Evolutionary conservation across 768 basidiomycete species (phyloP).

Genomic region (Lactifluus piperatus): DNA sequence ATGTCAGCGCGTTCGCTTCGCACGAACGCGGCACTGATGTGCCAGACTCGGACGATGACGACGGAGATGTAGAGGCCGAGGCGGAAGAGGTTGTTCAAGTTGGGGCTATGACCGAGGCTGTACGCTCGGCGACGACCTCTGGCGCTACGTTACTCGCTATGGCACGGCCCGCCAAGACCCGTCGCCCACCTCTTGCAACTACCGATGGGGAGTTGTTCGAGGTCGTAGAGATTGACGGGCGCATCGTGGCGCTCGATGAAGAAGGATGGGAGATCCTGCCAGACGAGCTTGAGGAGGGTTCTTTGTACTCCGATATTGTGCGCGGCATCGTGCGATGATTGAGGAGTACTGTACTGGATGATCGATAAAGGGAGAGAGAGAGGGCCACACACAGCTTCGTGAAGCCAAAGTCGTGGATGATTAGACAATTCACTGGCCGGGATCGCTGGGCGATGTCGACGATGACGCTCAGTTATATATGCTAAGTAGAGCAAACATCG

Average conservation of each 20-base stretch:
- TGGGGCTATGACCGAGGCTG: background rate
- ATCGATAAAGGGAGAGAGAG: background rate
- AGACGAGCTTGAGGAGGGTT: background rate
- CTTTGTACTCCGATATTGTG: conserved; percentile 14
- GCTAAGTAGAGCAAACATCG: conserved; percentile 8
- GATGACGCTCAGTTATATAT: background rate
- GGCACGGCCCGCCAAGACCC: conserved; percentile 8
- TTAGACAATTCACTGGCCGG: background rate
- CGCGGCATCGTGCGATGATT: conserved; percentile 1
- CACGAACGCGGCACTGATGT: background rate
- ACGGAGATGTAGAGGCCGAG: background rate
- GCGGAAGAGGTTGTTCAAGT: background rate
- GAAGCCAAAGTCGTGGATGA: background rate
- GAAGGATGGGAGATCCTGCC: conserved; percentile 16
- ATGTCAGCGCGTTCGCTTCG: background rate
- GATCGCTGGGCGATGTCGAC: conserved; percentile 13
- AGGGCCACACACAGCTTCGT: background rate
- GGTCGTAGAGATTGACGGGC: conserved; percentile 11
- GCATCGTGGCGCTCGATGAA: conserved; percentile 13
- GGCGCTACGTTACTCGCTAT: conserved; percentile 10
- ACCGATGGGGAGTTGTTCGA: conserved; percentile 15
- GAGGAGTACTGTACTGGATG: background rate
- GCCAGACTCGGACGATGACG: background rate
- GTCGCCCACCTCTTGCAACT: background rate
- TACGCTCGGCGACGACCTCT: background rate